phyloP scores from a whole-genome alignment of 306 rosid species.

The Gillenia trifoliata region DNA sequence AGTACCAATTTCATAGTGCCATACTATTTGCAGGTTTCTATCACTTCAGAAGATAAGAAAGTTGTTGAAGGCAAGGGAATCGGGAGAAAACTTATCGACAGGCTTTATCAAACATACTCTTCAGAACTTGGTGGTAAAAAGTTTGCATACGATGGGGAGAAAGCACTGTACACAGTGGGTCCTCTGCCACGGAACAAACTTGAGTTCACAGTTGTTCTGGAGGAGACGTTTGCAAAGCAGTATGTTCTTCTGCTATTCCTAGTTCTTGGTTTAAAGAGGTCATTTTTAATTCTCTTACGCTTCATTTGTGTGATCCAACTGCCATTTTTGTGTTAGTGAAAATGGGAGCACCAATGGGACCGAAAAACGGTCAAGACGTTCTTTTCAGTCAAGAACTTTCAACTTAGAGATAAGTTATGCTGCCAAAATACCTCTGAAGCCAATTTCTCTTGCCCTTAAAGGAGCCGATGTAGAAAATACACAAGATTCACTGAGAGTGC shows the following conservation, averaged over 20 bases:
- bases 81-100: slow-evolving; percentile 70
- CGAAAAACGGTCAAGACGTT: slow-evolving; percentile 51
- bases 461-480: slow-evolving; percentile 48
- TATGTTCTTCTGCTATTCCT: slow-evolving; percentile 18
- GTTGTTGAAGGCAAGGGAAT: slow-evolving; percentile 57
- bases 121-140: slow-evolving; percentile 55
- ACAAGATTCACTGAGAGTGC: slow-evolving; percentile 77
- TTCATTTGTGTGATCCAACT: slow-evolving; percentile 13
- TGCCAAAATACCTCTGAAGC: slow-evolving; percentile 61
- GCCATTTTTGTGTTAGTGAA: slow-evolving; percentile 30
- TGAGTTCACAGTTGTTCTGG: slow-evolving; percentile 64
- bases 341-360: slow-evolving; percentile 32
- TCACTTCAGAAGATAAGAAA: slow-evolving; percentile 55
- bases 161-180: slow-evolving; percentile 66
- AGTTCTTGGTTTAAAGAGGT: not conserved
- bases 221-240: slow-evolving; percentile 62
- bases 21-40: slow-evolving; percentile 51
- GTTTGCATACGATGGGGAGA: slow-evolving; percentile 79
- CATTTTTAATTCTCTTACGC: slow-evolving; percentile 10
- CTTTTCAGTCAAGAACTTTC: slow-evolving; percentile 50
- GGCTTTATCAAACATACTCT: slow-evolving; percentile 57
- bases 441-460: slow-evolving; percentile 39
- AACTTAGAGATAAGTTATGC: slow-evolving; percentile 54
- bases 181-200: slow-evolving; percentile 55
- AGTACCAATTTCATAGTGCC: slow-evolving; percentile 13